These are phyloP conservation scores for Linderina pennispora DNA, from an alignment of 192 early-diverging fungal genomes.

Conservation along the genomic window DNA sequence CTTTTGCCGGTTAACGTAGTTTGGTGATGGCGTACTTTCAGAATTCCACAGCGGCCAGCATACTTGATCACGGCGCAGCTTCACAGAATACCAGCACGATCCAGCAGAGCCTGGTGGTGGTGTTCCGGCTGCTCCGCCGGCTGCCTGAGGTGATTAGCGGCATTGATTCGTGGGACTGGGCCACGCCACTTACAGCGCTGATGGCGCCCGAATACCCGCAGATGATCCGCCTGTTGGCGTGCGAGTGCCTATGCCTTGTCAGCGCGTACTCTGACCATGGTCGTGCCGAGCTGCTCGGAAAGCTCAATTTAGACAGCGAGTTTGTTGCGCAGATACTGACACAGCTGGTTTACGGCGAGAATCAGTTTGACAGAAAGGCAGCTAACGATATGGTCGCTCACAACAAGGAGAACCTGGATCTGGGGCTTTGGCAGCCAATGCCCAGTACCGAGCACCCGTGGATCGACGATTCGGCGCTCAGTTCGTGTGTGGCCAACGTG, in stretches of 20 bases:
- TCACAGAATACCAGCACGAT: background rate
- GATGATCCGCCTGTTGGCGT: constrained; percentile 17
- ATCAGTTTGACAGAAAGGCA: constrained; percentile 6
- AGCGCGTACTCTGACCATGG: constrained; percentile 17
- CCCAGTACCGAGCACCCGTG: constrained; percentile 3
- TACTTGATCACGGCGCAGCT: constrained; percentile 10
- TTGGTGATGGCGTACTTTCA: constrained; percentile 38
- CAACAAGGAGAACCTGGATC: constrained; percentile 3
- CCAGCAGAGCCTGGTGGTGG: constrained; percentile 7
- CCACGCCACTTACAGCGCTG: constrained; percentile 16
- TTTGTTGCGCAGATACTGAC: constrained; percentile 9
- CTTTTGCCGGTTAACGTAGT: too few species aligned
- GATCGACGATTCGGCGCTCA: constrained; percentile 14
- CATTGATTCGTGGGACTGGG: constrained; percentile 23
- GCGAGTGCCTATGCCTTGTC: constrained; percentile 29
- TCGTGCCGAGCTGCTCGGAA: constrained; percentile 8
- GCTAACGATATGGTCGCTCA: constrained; percentile 2
- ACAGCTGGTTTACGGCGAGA: constrained; percentile 26
- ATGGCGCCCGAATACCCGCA: constrained; percentile 9
- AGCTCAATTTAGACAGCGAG: background rate
- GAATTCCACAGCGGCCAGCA: background rate
- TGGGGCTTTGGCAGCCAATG: constrained; percentile 7
- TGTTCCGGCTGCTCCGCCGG: constrained; percentile 51
- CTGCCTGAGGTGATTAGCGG: constrained; percentile 29
- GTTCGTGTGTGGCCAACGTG: constrained; percentile 29